Conservation (phyloP, 2,329 filamentous ascomycete genomes). For the Colletotrichum gigasporum region DNA sequence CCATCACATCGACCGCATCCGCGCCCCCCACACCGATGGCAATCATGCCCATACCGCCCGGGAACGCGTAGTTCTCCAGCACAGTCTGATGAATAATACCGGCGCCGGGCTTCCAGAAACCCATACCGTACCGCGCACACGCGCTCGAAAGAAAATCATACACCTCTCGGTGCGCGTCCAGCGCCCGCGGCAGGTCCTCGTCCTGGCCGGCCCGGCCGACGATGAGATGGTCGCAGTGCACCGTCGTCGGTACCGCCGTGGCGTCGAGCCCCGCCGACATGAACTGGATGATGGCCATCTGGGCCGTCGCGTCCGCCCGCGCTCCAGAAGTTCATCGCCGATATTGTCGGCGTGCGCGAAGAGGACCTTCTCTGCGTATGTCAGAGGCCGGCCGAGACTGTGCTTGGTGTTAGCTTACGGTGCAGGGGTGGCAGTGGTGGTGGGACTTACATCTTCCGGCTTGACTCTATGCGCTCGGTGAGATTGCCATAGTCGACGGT, state of each 20-base stretch:
- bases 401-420: not conserved
- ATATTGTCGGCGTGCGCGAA: conserved; percentile 9
- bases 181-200: conserved; percentile 13
- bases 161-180: conserved; percentile 55
- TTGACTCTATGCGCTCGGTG: not conserved
- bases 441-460: not conserved
- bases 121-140: conserved; percentile 99
- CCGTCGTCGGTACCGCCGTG: conserved; percentile 26
- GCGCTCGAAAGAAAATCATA: conserved; percentile 95
- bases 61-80: conserved; percentile 99
- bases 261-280: conserved; percentile 28
- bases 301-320: conserved; percentile 28
- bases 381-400: conserved; percentile 5
- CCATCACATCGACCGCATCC: conserved; percentile 16
- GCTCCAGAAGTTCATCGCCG: not conserved
- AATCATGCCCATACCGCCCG: conserved; percentile 93
- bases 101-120: conserved; percentile 98
- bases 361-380: conserved; percentile 26
- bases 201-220: conserved; percentile 7
- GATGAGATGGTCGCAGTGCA: conserved; percentile 31
- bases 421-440: not conserved
- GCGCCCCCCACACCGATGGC: conserved; percentile 96
- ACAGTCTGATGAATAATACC: conserved; percentile 99
- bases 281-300: conserved; percentile 33
- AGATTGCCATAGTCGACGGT: not conserved